Percentiles rank a stretch among this genome's conserved stretches.
Evolutionary conservation across 148 eudicot species (phyloP).

Genomic region (Arbutus unedo): DNA sequence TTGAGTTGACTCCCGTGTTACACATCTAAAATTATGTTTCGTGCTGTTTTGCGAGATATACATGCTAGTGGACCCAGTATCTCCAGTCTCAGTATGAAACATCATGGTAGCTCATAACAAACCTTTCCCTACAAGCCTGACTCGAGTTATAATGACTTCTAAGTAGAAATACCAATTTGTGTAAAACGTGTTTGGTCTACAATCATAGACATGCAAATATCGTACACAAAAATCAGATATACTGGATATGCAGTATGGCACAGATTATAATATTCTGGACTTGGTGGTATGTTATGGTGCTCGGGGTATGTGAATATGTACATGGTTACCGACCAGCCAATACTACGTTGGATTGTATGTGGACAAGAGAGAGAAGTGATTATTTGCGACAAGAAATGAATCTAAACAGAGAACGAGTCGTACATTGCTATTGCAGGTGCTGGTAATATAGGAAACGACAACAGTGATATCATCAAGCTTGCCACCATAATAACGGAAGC

Average conservation of each 20-base stretch:
- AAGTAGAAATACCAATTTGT: too few species aligned
- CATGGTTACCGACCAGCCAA: not conserved
- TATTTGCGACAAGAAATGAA: too few species aligned
- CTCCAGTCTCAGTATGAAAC: not conserved
- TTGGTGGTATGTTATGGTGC: not conserved
- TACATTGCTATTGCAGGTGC: slow-evolving; percentile 26
- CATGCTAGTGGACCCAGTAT: not conserved
- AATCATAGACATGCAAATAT: not conserved
- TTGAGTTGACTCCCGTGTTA: not conserved
- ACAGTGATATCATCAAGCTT: slow-evolving; percentile 32
- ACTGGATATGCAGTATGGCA: not conserved
- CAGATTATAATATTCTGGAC: too few species aligned
- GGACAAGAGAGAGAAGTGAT: not conserved
- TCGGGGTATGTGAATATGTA: not conserved
- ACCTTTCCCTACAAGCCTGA: too few species aligned
- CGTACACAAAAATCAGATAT: not conserved
- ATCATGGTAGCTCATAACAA: not conserved
- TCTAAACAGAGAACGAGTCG: slow-evolving; percentile 1
- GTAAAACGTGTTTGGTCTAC: not conserved
- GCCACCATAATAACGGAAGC: slow-evolving; percentile 32
- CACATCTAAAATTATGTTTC: not conserved
- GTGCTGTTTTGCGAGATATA: not conserved
- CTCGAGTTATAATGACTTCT: too few species aligned
- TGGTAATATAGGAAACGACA: slow-evolving; percentile 31
- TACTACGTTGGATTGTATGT: not conserved